Percentiles rank a stretch among this genome's conserved stretches.
phyloP scores from a whole-genome alignment of 1,284 basidiomycete species.

The Ustilago esculenta region DNA sequence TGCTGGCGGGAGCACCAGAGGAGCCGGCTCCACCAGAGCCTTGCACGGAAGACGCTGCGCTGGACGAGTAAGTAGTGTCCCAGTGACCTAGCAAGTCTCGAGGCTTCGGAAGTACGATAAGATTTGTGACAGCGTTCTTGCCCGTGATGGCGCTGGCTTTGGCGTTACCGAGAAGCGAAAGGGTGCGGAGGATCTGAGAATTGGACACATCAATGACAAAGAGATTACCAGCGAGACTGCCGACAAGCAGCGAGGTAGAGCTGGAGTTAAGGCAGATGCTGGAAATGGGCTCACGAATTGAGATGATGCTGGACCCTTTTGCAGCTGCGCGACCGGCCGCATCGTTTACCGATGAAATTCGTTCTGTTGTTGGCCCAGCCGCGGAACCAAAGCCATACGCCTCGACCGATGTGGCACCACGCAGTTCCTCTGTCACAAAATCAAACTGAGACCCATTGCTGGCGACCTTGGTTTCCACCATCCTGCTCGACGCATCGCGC shows the following conservation, averaged over 20 bases:
- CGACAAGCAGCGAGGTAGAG: slow-evolving; percentile 72
- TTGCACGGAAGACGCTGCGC: slow-evolving; percentile 18
- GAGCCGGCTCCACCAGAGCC: slow-evolving; percentile 13
- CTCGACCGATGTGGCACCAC: slow-evolving; percentile 24
- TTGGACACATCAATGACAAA: slow-evolving; percentile 87
- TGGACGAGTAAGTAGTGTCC: slow-evolving; percentile 17
- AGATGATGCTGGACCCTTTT: slow-evolving; percentile 32
- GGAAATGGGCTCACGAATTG: slow-evolving; percentile 70
- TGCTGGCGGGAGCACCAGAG: slow-evolving; percentile 11
- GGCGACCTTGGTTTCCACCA: slow-evolving; percentile 24
- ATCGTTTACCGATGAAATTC: slow-evolving; percentile 13
- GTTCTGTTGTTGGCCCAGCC: slow-evolving; percentile 20
- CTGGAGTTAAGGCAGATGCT: slow-evolving; percentile 79
- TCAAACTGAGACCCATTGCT: slow-evolving; percentile 24
- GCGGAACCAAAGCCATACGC: slow-evolving; percentile 27
- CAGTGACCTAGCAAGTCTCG: slow-evolving; percentile 44
- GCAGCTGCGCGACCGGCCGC: slow-evolving; percentile 14
- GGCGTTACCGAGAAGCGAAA: slow-evolving; percentile 67
- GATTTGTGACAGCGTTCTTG: slow-evolving; percentile 54
- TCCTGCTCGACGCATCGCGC: slow-evolving; percentile 46
- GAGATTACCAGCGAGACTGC: slow-evolving; percentile 72
- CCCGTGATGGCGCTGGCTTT: slow-evolving; percentile 33
- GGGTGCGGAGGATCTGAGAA: slow-evolving; percentile 84
- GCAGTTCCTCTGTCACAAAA: slow-evolving; percentile 35
- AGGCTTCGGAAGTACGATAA: slow-evolving; percentile 40